Evolutionary conservation across 768 basidiomycete species (phyloP).

Genomic region (Kwoniella bestiolae): DNA sequence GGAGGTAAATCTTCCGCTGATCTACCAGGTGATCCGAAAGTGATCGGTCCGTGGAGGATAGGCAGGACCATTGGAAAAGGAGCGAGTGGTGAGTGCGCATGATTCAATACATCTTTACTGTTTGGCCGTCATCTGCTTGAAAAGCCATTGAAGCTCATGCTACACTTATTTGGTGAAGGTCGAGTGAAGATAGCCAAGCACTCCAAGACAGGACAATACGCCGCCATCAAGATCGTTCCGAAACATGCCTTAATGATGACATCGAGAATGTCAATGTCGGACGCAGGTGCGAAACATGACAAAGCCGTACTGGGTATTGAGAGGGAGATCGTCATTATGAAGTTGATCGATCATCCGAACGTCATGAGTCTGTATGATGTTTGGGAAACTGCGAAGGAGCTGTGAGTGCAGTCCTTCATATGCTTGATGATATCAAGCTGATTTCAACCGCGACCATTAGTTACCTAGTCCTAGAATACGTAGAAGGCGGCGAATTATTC

Average conservation of each 20-base stretch:
- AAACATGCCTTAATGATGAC: slow-evolving; percentile 71
- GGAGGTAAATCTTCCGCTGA: slow-evolving; percentile 74
- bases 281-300: slow-evolving; percentile 46
- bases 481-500: slow-evolving; percentile 94
- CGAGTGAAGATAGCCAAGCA: slow-evolving; percentile 93
- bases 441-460: slow-evolving; percentile 32
- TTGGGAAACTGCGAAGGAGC: slow-evolving; percentile 86
- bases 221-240: slow-evolving; percentile 94
- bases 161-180: slow-evolving; percentile 40
- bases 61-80: slow-evolving; percentile 94
- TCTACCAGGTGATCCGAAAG: slow-evolving; percentile 79
- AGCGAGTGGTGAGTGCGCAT: slow-evolving; percentile 68
- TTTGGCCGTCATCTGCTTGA: not conserved
- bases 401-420: slow-evolving; percentile 58
- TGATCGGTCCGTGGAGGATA: slow-evolving; percentile 88
- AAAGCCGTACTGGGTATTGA: slow-evolving; percentile 72
- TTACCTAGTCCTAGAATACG: slow-evolving; percentile 90
- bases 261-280: slow-evolving; percentile 62
- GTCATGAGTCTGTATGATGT: slow-evolving; percentile 95
- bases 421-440: not conserved
- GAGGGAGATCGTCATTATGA: slow-evolving; percentile 98
- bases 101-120: not conserved
- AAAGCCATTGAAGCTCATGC: not conserved
- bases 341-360: slow-evolving; percentile 97
- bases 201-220: slow-evolving; percentile 80